Percentiles rank a stretch among this genome's conserved stretches.
These are phyloP conservation scores for Seminavis robusta DNA, from an alignment of 108 stramenopile genomes.

Conservation along the genomic window DNA sequence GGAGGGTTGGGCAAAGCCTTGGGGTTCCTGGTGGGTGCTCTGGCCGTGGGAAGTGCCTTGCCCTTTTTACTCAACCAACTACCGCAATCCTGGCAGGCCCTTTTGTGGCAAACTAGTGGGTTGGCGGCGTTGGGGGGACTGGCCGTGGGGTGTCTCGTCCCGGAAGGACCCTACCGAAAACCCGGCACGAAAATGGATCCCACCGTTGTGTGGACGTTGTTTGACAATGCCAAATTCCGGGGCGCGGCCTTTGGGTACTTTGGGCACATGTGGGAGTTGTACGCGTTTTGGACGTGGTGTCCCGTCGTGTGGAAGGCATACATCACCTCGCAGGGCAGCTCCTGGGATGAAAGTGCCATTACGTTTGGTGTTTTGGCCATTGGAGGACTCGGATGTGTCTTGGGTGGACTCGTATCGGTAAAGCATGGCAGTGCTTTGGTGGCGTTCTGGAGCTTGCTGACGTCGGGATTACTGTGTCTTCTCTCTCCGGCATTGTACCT, in stretches of 20 bases:
- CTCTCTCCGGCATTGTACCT: slow-evolving; percentile 9
- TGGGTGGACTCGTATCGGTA: slow-evolving; percentile 13
- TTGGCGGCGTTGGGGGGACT: slow-evolving; percentile 14
- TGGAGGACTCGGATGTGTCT: slow-evolving; percentile 14
- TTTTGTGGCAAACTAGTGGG: slow-evolving; percentile 15
- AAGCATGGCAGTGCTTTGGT: slow-evolving; percentile 12
- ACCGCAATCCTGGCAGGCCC: slow-evolving; percentile 12
- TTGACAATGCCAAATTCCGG: slow-evolving; percentile 1
- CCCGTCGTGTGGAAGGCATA: slow-evolving; percentile 18
- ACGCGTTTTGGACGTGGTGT: slow-evolving; percentile 40
- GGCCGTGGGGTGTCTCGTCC: slow-evolving; percentile 7
- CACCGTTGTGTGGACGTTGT: slow-evolving; percentile 2
- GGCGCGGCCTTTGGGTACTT: slow-evolving; percentile 37
- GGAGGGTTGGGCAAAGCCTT: slow-evolving; percentile 28
- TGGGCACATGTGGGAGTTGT: slow-evolving; percentile 49
- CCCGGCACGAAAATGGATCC: slow-evolving; percentile 13
- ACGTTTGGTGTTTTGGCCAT: slow-evolving; percentile 23
- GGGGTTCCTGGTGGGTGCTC: slow-evolving; percentile 32
- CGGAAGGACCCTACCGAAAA: slow-evolving; percentile 18
- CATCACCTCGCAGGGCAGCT: background rate
- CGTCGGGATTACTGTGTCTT: slow-evolving; percentile 11
- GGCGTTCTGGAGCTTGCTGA: slow-evolving; percentile 3
- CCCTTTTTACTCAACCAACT: slow-evolving; percentile 27
- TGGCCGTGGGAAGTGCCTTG: slow-evolving; percentile 29
- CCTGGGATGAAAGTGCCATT: slow-evolving; percentile 3